Conservation (phyloP, 2,329 filamentous ascomycete species). For the Phoma sp. region DNA sequence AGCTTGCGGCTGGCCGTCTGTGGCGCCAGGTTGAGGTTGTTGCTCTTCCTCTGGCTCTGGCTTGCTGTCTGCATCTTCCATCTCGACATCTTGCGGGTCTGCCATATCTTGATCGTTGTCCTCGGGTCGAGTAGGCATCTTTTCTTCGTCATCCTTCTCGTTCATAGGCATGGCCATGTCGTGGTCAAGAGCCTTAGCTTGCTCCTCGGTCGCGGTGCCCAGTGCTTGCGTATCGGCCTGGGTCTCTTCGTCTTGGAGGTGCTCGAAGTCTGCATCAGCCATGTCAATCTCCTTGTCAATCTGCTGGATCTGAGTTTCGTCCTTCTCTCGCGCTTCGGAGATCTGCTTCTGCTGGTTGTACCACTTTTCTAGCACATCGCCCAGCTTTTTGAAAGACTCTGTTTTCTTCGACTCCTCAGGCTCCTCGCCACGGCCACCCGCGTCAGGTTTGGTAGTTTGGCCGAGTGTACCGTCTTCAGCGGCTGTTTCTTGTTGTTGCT, state of each 20-base stretch:
- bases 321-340: constrained; percentile 52
- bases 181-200: constrained; percentile 84
- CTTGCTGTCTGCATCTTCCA: constrained; percentile 50
- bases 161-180: constrained; percentile 82
- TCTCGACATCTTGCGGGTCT: constrained; percentile 48
- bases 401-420: constrained; percentile 53
- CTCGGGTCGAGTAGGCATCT: constrained; percentile 41
- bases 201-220: constrained; percentile 85
- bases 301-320: constrained; percentile 58
- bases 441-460: constrained; percentile 44
- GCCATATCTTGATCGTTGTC: constrained; percentile 38
- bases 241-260: constrained; percentile 82
- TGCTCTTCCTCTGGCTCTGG: constrained; percentile 35
- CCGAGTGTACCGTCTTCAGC: constrained; percentile 66
- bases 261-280: constrained; percentile 85
- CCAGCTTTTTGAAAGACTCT: constrained; percentile 91
- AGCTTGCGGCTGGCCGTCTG: constrained; percentile 49
- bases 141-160: constrained; percentile 56
- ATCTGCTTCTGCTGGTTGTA: constrained; percentile 89
- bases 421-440: constrained; percentile 46
- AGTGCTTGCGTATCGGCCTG: constrained; percentile 89
- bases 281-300: constrained; percentile 70
- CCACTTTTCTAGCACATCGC: constrained; percentile 91
- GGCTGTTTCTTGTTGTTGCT: constrained; percentile 67
- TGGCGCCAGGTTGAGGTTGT: constrained; percentile 35